These are phyloP conservation scores for Scenedesmus sp. DNA, from an alignment of 163 green algal species.

Conservation along the genomic window DNA sequence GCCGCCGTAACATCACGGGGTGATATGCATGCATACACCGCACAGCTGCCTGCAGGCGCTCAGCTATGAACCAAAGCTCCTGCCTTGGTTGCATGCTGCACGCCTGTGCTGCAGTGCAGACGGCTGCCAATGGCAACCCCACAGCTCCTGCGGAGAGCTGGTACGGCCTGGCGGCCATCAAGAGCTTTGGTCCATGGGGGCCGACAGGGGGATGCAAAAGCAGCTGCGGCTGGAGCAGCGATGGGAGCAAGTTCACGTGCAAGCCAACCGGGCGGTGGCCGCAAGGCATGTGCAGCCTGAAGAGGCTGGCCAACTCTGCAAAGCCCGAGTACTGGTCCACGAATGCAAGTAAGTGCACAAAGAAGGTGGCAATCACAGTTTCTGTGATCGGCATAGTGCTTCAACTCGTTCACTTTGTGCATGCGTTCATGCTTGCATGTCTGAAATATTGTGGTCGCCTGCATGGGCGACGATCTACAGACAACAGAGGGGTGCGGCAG, in stretches of 20 bases:
- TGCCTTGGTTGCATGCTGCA: background rate
- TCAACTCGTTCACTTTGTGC: background rate
- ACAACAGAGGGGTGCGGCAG: too few relatives aligned
- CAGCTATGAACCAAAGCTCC: too few relatives aligned
- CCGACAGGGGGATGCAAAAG: background rate
- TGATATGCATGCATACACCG: background rate
- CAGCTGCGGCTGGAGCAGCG: background rate
- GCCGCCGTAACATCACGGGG: too few relatives aligned
- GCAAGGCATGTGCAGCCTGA: slow-evolving; percentile 37
- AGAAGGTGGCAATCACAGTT: background rate
- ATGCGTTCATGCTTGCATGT: too few relatives aligned
- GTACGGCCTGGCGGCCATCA: background rate
- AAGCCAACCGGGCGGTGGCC: background rate
- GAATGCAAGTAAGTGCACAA: background rate
- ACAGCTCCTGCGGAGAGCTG: background rate
- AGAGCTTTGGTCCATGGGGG: slow-evolving; percentile 28
- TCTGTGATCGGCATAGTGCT: background rate
- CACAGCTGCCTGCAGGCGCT: background rate
- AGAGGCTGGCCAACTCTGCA: slow-evolving; percentile 4
- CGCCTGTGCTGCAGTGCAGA: background rate
- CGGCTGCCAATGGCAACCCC: slow-evolving; percentile 13
- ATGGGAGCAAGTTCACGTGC: background rate
- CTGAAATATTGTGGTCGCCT: too few relatives aligned
- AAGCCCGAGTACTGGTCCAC: slow-evolving; percentile 28
- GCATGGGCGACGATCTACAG: too few relatives aligned